A percentile compares a stretch with the other conserved stretches of the same genome.
Evolutionary conservation across 768 basidiomycete genomes (phyloP).

Genomic region (Leccinum barrowsii): DNA sequence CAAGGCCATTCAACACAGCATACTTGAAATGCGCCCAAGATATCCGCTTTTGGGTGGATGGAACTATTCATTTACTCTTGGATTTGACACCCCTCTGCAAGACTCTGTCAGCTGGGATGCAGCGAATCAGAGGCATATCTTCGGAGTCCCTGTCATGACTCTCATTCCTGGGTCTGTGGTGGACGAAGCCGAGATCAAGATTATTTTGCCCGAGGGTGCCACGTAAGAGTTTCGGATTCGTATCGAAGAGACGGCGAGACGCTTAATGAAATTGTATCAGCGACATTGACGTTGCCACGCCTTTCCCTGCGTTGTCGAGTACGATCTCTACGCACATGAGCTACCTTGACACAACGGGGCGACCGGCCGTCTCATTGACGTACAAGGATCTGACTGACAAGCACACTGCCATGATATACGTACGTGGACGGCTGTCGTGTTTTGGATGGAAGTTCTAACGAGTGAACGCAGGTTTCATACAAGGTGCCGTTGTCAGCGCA

Average conservation of each 20-base stretch:
- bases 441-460: conserved; percentile 8
- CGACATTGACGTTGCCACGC: conserved; percentile 69
- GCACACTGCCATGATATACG: conserved; percentile 79
- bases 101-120: conserved; percentile 67
- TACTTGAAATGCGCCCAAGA: conserved; percentile 81
- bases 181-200: conserved; percentile 70
- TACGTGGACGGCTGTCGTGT: conserved; percentile 40
- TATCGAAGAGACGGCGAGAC: background rate
- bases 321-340: conserved; percentile 67
- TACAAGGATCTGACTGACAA: conserved; percentile 76
- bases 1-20: conserved; percentile 51
- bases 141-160: conserved; percentile 85
- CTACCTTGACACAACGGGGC: conserved; percentile 89
- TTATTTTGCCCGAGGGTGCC: conserved; percentile 94
- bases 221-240: conserved; percentile 53
- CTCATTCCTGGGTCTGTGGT: conserved; percentile 76
- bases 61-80: conserved; percentile 95
- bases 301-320: conserved; percentile 71
- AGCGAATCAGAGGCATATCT: conserved; percentile 60
- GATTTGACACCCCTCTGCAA: conserved; percentile 86
- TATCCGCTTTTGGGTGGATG: conserved; percentile 95
- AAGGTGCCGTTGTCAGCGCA: conserved; percentile 77
- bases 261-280: conserved; percentile 39
- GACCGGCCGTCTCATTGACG: conserved; percentile 70
- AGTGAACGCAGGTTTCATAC: conserved; percentile 73